Evolutionary conservation across 2,329 filamentous ascomycete species (phyloP), one percentile per base, ranked within the genome.

Genomic region (Nemania sp.): DNA sequence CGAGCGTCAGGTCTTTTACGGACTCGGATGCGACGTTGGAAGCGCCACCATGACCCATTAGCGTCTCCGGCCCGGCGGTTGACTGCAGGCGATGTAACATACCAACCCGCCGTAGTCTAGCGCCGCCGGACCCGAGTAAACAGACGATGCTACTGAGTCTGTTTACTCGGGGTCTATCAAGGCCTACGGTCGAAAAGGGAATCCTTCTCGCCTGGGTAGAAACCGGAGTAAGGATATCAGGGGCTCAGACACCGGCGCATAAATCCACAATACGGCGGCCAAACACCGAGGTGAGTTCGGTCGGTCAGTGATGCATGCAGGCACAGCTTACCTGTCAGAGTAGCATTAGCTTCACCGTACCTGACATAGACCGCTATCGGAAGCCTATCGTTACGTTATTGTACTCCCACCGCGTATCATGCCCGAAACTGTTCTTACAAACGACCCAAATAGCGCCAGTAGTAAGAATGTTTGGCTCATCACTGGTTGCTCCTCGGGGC

Each of bases 401-500:
- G 27, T 18, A 27, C 41, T 38, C 5, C 2, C 29, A 59, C 26
- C 57, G 13, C 22, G 41, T 24, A 61, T 1, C 15, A 61, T 61
- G 57, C 15, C 47, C 4, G 32, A 43, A 26, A 20, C 56, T 2
- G 5, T 4, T 7, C 22, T 2, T n/a, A 13, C n/a, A 24, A 27
- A n/a, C 10, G 24, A 47, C n/a, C n/a, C 45, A 2, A 54, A 45
- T 45, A 18, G 45, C 35, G 20, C 32, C 5, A 32, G 26, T 2
- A 13, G 35, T 22, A 47, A 60, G 53, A 69, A 67, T 1, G 66
- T 66, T 6, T 67, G 75, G 73, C 58, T 83, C 35, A 78, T 83
- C 54, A 83, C 81, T 13, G 63, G 63, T 1, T 66, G 51, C 29
- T 66, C 63, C 7, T 61, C 63, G 7, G 56, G 63, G 2, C 24